Percentiles rank a stretch among this genome's conserved stretches.
Evolutionary conservation across 805 yeast species (phyloP).

Genomic region (Saccharomycopsis malanga): DNA sequence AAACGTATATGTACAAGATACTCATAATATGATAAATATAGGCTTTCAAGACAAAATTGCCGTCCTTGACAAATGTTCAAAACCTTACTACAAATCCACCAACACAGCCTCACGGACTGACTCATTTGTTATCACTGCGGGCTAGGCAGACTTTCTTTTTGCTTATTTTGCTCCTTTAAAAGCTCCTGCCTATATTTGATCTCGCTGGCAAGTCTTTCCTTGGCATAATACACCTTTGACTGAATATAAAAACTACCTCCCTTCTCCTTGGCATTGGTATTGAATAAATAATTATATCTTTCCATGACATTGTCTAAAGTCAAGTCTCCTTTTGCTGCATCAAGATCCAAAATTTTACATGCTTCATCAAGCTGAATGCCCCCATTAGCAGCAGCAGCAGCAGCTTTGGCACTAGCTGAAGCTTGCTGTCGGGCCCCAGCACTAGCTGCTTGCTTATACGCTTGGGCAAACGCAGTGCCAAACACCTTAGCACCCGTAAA

Average conservation of each 20-base stretch:
- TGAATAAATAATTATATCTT: conserved; percentile 76
- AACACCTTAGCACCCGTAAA: conserved; percentile 94
- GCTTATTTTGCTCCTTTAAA: conserved; percentile 26
- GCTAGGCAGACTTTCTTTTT: conserved; percentile 20
- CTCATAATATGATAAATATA: too few relatives aligned
- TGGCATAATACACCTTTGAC: conserved; percentile 88
- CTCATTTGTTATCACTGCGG: too few relatives aligned
- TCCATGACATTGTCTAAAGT: conserved; percentile 52
- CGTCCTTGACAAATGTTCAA: too few relatives aligned
- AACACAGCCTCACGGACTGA: too few relatives aligned
- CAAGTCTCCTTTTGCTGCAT: conserved; percentile 43
- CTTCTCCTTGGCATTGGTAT: conserved; percentile 85
- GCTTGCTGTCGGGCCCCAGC: conserved; percentile 74
- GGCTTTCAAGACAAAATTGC: too few relatives aligned
- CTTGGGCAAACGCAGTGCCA: conserved; percentile 94
- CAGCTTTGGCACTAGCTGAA: conserved; percentile 35
- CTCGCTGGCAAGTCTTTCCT: conserved; percentile 83
- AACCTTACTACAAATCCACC: too few relatives aligned
- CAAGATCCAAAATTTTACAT: conserved; percentile 80
- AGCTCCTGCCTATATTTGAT: conserved; percentile 48
- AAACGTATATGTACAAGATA: too few relatives aligned
- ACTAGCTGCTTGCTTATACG: conserved; percentile 93
- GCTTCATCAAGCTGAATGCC: conserved; percentile 89
- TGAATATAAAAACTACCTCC: conserved; percentile 95
- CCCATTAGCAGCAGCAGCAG: conserved; percentile 48